Evolutionary conservation across 495 filamentous ascomycete genomes (phyloP).

Genomic region (Penicillium coprophilum): DNA sequence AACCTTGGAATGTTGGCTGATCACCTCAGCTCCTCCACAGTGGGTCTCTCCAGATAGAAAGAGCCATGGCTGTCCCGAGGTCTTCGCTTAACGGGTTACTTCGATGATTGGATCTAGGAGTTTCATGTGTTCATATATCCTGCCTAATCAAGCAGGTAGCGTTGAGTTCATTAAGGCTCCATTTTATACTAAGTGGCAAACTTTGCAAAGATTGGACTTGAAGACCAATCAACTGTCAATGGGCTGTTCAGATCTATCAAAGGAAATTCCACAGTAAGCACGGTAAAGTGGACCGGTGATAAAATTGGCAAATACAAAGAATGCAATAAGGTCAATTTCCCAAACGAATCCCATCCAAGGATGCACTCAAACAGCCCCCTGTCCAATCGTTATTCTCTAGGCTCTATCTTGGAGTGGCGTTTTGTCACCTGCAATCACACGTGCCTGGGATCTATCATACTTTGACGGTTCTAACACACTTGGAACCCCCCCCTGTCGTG

Average conservation of each 20-base stretch:
- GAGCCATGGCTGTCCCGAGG: not conserved
- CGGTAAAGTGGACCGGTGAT: not conserved
- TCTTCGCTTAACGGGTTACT: slow-evolving; percentile 2
- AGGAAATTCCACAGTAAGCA: not conserved
- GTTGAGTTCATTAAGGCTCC: not conserved
- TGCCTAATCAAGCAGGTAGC: slow-evolving; percentile 6
- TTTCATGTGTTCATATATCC: not conserved
- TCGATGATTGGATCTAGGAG: not conserved
- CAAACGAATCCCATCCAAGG: slow-evolving; percentile 14
- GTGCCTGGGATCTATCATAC: slow-evolving; percentile 17
- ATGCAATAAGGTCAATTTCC: slow-evolving; percentile 18
- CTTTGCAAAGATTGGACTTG: not conserved
- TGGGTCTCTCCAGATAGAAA: slow-evolving; percentile 7
- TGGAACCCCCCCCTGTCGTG: slow-evolving; percentile 9
- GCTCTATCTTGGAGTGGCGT: slow-evolving; percentile 11
- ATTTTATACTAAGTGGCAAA: not conserved
- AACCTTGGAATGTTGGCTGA: not conserved
- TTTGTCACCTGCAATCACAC: slow-evolving; percentile 11
- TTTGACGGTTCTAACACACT: not conserved
- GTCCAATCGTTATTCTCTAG: not conserved
- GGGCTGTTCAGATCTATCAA: not conserved
- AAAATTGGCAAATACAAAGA: slow-evolving; percentile 21
- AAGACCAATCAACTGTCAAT: not conserved
- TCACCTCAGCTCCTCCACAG: slow-evolving; percentile 7
- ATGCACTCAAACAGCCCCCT: not conserved